Evolutionary conservation across 108 stramenopile genomes (phyloP), one percentile per base, ranked within the genome.

Genomic region (Skeletonema menzelii): DNA sequence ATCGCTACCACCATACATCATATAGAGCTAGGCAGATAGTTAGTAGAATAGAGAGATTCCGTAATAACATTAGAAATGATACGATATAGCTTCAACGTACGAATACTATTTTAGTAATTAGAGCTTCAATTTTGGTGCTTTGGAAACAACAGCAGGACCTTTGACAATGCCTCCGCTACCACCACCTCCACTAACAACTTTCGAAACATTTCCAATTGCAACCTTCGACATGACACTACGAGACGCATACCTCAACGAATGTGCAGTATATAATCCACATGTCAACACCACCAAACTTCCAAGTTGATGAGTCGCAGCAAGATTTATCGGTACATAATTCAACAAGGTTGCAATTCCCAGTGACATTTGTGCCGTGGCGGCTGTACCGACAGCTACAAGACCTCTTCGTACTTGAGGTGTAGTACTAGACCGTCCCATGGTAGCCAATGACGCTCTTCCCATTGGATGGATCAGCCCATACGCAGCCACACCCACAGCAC

Each of bases 291-390:
- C 96, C 47, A 99, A 75, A 58, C 97, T 95, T 40, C 99, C 99
- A 15, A 95, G 73, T 72, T 99, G 99, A 85, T 99, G 99, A 28
- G 88, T 86, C 8, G 98, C 97, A 13, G 98, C 99, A 15, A 99
- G 82, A 20, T 79, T 69, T 11, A 98, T 70, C 1, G 99, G 99
- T 19, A 98, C 98, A 75, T 98, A 98, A 62, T 86, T 82, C 75
- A 99, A 81, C 55, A 99, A 80, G 35, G 99, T 99, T 2, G 90
- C 84, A 59, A 99, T 90, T 17, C 99, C 99, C n/a, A 99, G 74
- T 3, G 85, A 69, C 55, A 94, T 95, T 88, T 99, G 97, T 31
- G 74, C 91, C 8, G 81, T 77, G 14, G 93, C 83, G 14, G 88
- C 90, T n/a, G 75, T 67, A 11, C 93, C 97, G 56, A 98, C 69